These are phyloP conservation scores for Neurospora sp. DNA, from an alignment of 495 filamentous ascomycete genomes.

Conservation along the genomic window DNA sequence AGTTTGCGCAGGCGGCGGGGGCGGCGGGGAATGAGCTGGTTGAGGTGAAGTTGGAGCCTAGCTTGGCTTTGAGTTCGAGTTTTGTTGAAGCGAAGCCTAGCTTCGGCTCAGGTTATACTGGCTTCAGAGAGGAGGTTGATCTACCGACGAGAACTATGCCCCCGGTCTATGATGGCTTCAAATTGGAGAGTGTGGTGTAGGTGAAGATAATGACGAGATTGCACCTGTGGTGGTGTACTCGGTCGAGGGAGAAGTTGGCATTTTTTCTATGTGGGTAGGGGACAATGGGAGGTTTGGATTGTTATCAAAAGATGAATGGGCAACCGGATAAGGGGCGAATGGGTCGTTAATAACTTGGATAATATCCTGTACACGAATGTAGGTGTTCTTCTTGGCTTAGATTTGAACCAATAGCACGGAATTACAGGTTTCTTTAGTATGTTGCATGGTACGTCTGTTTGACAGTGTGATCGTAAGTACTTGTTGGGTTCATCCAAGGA, in stretches of 20 bases:
- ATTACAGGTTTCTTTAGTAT: neutral
- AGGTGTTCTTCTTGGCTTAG: neutral
- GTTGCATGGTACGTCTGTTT: neutral
- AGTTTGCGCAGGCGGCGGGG: neutral
- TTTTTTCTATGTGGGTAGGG: neutral
- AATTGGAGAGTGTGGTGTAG: neutral
- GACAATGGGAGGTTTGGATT: neutral
- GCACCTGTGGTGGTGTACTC: neutral
- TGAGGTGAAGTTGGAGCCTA: neutral
- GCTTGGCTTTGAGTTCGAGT: neutral
- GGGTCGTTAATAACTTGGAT: neutral
- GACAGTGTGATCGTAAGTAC: neutral
- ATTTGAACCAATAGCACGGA: neutral
- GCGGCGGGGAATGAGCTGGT: neutral
- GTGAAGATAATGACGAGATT: neutral
- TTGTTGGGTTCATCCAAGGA: neutral
- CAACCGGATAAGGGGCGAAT: neutral
- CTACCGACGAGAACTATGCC: neutral
- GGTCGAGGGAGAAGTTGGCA: neutral
- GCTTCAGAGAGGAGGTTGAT: neutral
- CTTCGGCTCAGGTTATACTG: neutral
- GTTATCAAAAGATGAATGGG: neutral
- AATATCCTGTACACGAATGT: neutral
- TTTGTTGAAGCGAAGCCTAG: neutral
- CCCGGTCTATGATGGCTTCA: neutral